Evolutionary conservation across 2,329 filamentous ascomycete genomes (phyloP), one percentile per base, ranked within the genome.

Genomic region (Neofusicoccum sp.): DNA sequence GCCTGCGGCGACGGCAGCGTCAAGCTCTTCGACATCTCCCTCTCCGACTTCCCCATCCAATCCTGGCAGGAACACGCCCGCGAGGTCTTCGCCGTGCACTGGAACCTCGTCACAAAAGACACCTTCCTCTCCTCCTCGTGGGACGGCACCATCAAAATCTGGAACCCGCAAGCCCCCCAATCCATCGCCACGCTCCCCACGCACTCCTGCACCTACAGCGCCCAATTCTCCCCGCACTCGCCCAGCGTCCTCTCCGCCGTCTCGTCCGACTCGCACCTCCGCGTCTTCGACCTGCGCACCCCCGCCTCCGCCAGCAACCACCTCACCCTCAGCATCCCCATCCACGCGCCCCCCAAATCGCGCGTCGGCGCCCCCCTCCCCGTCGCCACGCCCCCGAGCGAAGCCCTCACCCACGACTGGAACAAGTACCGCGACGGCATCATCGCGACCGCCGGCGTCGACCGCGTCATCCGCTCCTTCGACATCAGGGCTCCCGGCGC

Each of bases 141-240:
- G 95, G 95, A 99, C 72, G 95, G 95, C 56, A 96, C 92, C 2
- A 87, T 98, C 70, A 97, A 97, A 80, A 88, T 99, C 71, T 99
- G 94, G 94, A 92, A 91, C 12, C 95, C 95, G 1, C 88, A 89
- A 54, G 84, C 90, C 43, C 83, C 81, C 47, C 83, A 88, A 61
- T 94, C 92, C 36, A 80, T 99, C 64, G 85, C 89, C 62, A 99
- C 95, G 2, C 84, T 99, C 31, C 93, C 95, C 3, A 91, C 95
- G 31, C 93, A 96, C 71, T 92, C 87, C 70, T 99, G 95, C 80
- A 97, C 95, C 34, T 99, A 99, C 81, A 93, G 89, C 70, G 89
- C 92, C n/a, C 84, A 90, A 43, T 99, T 95, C 81, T 93, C 89
- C 64, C 95, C 95, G 4, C 91, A 94, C 69, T 93, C 91, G 65